A percentile compares a stretch with the other conserved stretches of the same genome.
phyloP scores from a whole-genome alignment of 352 stramenopile species.

The Phytopythium mirpurense region DNA sequence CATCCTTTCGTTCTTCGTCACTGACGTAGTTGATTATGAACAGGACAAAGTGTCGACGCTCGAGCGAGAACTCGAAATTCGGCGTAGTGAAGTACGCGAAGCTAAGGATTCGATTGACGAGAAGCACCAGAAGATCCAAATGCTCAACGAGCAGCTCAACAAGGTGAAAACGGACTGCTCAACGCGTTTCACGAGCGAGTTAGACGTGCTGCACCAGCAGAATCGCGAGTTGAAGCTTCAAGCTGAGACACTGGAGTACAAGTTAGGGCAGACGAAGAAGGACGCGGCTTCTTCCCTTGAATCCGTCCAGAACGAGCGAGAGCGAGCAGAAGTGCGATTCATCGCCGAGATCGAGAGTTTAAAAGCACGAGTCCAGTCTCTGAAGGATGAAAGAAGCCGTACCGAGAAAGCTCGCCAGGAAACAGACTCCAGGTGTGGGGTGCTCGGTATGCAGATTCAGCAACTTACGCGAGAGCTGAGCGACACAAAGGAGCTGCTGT shows the following conservation, averaged over 20 bases:
- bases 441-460: constrained; percentile 46
- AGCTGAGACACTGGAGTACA: constrained; percentile 46
- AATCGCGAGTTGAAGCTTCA: constrained; percentile 59
- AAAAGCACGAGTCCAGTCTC: constrained; percentile 31
- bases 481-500: constrained; percentile 47
- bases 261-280: constrained; percentile 33
- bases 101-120: constrained; percentile 59
- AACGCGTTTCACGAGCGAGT: constrained; percentile 39
- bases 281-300: constrained; percentile 29
- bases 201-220: constrained; percentile 48
- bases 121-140: constrained; percentile 51
- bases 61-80: constrained; percentile 59
- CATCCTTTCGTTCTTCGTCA: no score
- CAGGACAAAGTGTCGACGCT: constrained; percentile 19
- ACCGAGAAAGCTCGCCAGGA: constrained; percentile 46
- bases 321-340: constrained; percentile 45
- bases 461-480: constrained; percentile 47
- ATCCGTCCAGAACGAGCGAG: constrained; percentile 34
- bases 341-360: constrained; percentile 60
- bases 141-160: constrained; percentile 68
- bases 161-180: constrained; percentile 70
- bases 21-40: background rate
- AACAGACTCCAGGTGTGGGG: constrained; percentile 33
- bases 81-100: constrained; percentile 47
- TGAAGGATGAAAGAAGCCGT: constrained; percentile 62